A percentile compares a stretch with the other conserved stretches of the same genome.
These are phyloP conservation scores for Podosphaera leucotricha DNA, from an alignment of 2,329 filamentous ascomycete genomes.

Conservation along the genomic window DNA sequence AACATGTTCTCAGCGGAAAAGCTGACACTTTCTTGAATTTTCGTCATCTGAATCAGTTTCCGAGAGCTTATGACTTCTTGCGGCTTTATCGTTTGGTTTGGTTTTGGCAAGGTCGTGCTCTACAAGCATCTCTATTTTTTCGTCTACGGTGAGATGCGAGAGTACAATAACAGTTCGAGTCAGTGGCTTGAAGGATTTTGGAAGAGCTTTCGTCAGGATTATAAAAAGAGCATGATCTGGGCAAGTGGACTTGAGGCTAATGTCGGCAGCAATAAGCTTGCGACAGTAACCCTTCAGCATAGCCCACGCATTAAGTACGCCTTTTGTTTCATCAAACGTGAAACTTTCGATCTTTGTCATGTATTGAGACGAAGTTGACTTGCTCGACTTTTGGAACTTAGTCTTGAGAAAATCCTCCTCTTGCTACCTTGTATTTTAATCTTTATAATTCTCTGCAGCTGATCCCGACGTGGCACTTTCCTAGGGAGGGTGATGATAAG, in stretches of 20 bases:
- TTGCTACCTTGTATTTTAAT: not conserved
- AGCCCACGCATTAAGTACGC: not conserved
- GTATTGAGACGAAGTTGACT: not conserved
- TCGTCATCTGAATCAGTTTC: not conserved
- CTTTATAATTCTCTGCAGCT: too few relatives aligned
- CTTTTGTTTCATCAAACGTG: not conserved
- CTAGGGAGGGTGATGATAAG: too few relatives aligned
- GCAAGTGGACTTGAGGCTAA: not conserved
- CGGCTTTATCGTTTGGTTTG: too few relatives aligned
- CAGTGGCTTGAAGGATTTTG: not conserved
- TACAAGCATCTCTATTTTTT: conserved; percentile 1
- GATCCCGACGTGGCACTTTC: too few relatives aligned
- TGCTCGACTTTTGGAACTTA: not conserved
- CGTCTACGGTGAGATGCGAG: not conserved
- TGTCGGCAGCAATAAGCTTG: not conserved
- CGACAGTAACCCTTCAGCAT: not conserved
- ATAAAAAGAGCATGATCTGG: not conserved
- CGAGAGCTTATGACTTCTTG: too few relatives aligned
- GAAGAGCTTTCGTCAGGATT: not conserved
- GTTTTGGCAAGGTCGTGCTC: too few relatives aligned
- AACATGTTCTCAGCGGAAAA: not conserved
- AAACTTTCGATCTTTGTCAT: not conserved
- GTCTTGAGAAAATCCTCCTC: not conserved
- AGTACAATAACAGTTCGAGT: not conserved
- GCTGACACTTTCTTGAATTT: not conserved